Evolutionary conservation across 2,329 filamentous ascomycete species (phyloP), one percentile per base, ranked within the genome.

Genomic region (Dothidotthia symphoricarpi): DNA sequence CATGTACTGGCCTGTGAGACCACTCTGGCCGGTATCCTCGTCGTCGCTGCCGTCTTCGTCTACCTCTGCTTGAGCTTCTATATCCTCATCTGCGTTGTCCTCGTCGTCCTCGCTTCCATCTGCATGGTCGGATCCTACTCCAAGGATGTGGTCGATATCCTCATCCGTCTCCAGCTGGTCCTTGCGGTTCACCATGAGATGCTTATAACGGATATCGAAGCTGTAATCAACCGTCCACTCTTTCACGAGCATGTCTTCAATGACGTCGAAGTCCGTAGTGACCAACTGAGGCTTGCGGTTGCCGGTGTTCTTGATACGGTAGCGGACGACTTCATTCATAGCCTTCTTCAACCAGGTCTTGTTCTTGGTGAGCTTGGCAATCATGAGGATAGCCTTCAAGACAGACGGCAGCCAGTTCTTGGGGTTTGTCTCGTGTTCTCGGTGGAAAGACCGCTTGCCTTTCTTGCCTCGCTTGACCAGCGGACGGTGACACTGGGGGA

Each of bases 261-360:
- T 57, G 16, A 63, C 49, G 39, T 63, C 59, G 10, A 63, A 61
- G 31, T 63, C 59, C 0, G 61, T 60, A 1, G 52, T 61, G 3
- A 57, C 57, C 0, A 64, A 43, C 41, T 64, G 58, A 4, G 57
- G 59, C 42, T 63, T 63, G 8, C 57, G 51, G 26, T 62, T 61
- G 1, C 58, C 56, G 0, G 59, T 64, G 29, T 60, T 37, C 39
- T 54, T 56, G 35, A 58, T 62, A 2, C 59, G 55, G 33, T 62
- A 57, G 4, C 49, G 45, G 8, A 64, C 59, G 0, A 63, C 49
- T 8, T 59, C 50, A 3, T 42, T 41, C 50, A 63, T 62, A 0
- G 52, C 47, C 9, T 57, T 53, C 31, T 48, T 51, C 12, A 64
- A 26, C 43, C 42, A 49, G 7, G 25, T 28, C 28, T 55, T 59